A percentile compares a stretch with the other conserved stretches of the same genome.
These are phyloP conservation scores for Thalassiosira mediterranea DNA, from an alignment of 352 stramenopile species.

Conservation along the genomic window DNA sequence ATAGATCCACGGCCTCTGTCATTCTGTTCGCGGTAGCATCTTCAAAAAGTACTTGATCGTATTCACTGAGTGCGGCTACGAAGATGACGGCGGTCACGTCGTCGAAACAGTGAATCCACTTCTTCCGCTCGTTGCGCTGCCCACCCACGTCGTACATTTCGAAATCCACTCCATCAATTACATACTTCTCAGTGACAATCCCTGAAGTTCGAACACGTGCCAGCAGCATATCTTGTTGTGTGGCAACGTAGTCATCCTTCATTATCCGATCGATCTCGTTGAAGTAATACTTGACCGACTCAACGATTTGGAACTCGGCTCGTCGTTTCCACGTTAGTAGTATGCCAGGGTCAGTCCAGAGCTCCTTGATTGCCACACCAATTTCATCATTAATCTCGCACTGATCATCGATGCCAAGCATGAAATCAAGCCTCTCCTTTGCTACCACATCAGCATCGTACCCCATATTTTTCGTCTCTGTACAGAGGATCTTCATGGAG, in stretches of 20 bases:
- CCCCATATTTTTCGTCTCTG: conserved; percentile 52
- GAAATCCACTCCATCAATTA: conserved; percentile 93
- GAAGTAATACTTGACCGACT: conserved; percentile 97
- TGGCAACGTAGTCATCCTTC: conserved; percentile 90
- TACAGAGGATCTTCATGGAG: conserved; percentile 63
- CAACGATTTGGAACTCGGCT: conserved; percentile 95
- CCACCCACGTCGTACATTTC: conserved; percentile 97
- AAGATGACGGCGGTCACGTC: conserved; percentile 92
- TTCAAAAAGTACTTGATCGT: conserved; percentile 94
- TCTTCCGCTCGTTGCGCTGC: conserved; percentile 95
- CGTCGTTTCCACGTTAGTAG: conserved; percentile 90
- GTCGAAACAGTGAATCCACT: conserved; percentile 96
- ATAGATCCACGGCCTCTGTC: conserved; percentile 93
- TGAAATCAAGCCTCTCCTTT: conserved; percentile 60
- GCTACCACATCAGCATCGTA: conserved; percentile 56
- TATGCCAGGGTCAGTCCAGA: conserved; percentile 92
- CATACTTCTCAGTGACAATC: conserved; percentile 93
- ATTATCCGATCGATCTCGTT: conserved; percentile 94
- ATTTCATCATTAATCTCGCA: conserved; percentile 90
- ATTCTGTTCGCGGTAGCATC: conserved; percentile 93
- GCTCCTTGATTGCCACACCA: conserved; percentile 91
- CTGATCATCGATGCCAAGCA: conserved; percentile 86
- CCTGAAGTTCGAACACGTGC: conserved; percentile 93
- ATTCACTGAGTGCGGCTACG: conserved; percentile 89
- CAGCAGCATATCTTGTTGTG: conserved; percentile 94